Evolutionary conservation across 352 stramenopile genomes (phyloP), one percentile per base, ranked within the genome.

Genomic region (Phytophthora crassamura): DNA sequence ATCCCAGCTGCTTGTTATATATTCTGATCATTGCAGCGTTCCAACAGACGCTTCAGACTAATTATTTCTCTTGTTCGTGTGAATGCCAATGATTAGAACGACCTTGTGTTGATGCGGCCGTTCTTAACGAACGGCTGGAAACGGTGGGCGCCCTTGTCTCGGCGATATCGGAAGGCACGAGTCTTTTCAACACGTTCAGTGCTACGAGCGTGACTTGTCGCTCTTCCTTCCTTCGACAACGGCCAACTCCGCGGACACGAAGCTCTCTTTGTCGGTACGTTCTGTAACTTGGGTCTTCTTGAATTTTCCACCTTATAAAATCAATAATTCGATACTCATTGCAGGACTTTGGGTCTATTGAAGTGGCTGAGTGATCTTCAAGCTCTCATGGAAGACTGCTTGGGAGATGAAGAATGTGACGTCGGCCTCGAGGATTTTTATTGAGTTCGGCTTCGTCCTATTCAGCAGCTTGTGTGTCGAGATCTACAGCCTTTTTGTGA

Each of bases 131-230:
- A 10, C 66, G 73, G 9, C 69, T 67, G 20, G 65, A 64, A 34
- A 50, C 65, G 2, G 69, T 78, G 22, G 50, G 61, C 5, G 56
- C 57, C 11, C 35, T 81, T 7, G 14, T 72, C 16, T 43, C 48
- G 5, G 42, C 53, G 12, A 18, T 55, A 2, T 16, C n/a, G 4
- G 16, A 25, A 33, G 34, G 22, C 15, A 47, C 67, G 30, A 42
- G 43, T 36, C 50, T 72, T 72, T 73, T 41, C 62, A 64, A 7
- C 66, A 75, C 34, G 58, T 74, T 18, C 66, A 77, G 35, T 28
- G 33, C 8, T 68, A 67, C 34, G 69, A 77, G 30, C 57, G 61
- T 15, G 56, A 73, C 2, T 34, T 73, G 39, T 43, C 39, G 3
- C 7, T 53, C 4, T 73, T 78, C 25, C 43, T n/a, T 2, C 43